Conservation (phyloP, 805 yeast species). For the Candida schatavii region DNA sequence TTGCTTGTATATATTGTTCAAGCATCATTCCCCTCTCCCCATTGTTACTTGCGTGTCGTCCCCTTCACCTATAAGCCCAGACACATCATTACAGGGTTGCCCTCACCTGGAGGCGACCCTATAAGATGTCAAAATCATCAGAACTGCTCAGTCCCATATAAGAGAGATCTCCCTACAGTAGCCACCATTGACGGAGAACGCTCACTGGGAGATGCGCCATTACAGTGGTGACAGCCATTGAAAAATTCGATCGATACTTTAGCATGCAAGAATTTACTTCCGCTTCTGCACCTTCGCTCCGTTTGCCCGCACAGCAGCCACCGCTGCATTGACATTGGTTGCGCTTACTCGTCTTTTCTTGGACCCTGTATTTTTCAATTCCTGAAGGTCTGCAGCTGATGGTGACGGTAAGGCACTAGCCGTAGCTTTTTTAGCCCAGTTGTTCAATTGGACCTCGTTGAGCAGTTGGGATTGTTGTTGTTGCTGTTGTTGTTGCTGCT, state of each 20-base stretch:
- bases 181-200: too few species aligned
- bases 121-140: too few species aligned
- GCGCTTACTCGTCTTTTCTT: slow-evolving; percentile 14
- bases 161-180: too few species aligned
- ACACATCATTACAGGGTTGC: too few species aligned
- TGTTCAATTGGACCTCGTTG: neutral
- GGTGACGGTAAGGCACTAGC: neutral
- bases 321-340: slow-evolving; percentile 1
- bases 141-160: too few species aligned
- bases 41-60: too few species aligned
- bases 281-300: slow-evolving; percentile 2
- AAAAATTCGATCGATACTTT: neutral
- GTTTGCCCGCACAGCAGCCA: neutral
- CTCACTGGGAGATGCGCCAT: neutral
- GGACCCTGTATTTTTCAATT: neutral
- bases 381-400: neutral
- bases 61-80: too few species aligned
- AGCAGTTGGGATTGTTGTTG: neutral
- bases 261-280: neutral
- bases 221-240: neutral
- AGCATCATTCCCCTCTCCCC: too few species aligned
- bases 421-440: neutral
- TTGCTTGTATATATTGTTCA: too few species aligned
- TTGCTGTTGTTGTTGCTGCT: neutral
- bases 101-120: too few species aligned